phyloP scores from a whole-genome alignment of 1,284 basidiomycete species.

The Trichosporon sp. region DNA sequence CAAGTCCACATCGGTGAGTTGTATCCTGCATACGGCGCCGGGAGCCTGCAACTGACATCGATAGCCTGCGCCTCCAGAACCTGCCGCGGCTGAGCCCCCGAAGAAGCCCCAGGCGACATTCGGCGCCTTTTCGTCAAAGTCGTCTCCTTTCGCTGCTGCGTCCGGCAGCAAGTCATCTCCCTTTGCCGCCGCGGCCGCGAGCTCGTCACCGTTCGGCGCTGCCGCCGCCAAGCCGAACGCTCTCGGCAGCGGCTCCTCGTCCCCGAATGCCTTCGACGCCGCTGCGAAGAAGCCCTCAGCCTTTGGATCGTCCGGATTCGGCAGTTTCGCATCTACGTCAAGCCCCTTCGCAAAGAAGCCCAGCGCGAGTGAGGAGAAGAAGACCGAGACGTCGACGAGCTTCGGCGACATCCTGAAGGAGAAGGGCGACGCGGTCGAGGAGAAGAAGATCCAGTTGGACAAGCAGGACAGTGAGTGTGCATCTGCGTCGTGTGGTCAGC shows the following conservation, averaged over 20 bases:
- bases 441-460: constrained; percentile 59
- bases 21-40: background rate
- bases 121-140: constrained; percentile 61
- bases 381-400: constrained; percentile 26
- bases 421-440: constrained; percentile 54
- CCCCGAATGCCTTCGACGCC: constrained; percentile 24
- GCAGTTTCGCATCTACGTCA: constrained; percentile 43
- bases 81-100: constrained; percentile 27
- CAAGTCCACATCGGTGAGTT: constrained; percentile 33
- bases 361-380: constrained; percentile 23
- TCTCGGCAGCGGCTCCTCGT: constrained; percentile 14
- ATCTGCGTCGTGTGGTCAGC: background rate
- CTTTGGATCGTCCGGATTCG: constrained; percentile 43
- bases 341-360: constrained; percentile 46
- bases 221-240: constrained; percentile 50
- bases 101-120: constrained; percentile 57
- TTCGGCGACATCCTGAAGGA: constrained; percentile 52
- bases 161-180: constrained; percentile 56
- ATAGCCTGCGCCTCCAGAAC: constrained; percentile 18
- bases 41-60: background rate
- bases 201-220: constrained; percentile 31
- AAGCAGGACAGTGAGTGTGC: constrained; percentile 69
- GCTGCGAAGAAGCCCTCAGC: constrained; percentile 33
- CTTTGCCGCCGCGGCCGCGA: constrained; percentile 60
- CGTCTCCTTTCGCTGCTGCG: constrained; percentile 34